Conservation (phyloP, 1,284 basidiomycete species). For the Moesziomyces globuligerus region DNA sequence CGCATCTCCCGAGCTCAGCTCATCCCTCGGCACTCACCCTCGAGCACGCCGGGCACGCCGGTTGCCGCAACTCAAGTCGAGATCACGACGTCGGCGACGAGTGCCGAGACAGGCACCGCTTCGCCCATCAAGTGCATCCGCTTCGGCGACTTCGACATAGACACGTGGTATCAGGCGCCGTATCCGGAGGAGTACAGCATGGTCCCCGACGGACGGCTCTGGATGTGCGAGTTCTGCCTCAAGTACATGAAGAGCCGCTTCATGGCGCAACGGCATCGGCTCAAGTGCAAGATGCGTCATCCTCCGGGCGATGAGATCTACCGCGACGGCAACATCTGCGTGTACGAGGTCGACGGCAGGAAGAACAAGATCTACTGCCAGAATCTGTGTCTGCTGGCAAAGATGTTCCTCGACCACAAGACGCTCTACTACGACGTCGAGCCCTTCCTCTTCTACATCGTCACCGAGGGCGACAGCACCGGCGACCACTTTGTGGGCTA, state of each 20-base stretch:
- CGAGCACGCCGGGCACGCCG: slow-evolving; percentile 18
- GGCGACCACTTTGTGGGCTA: slow-evolving; percentile 97
- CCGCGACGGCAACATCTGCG: slow-evolving; percentile 84
- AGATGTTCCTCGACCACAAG: slow-evolving; percentile 99
- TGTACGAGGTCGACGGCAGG: slow-evolving; percentile 97
- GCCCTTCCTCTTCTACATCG: slow-evolving; percentile 98
- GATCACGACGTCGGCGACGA: slow-evolving; percentile 37
- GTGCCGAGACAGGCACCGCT: slow-evolving; percentile 58
- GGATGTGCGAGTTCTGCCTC: slow-evolving; percentile 97
- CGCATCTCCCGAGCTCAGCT: slow-evolving; percentile 37
- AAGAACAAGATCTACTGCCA: slow-evolving; percentile 99
- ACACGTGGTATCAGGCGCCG: slow-evolving; percentile 98
- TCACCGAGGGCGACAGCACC: slow-evolving; percentile 87
- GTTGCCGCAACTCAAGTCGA: slow-evolving; percentile 29
- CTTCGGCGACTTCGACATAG: slow-evolving; percentile 93
- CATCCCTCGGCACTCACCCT: slow-evolving; percentile 19
- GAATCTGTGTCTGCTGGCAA: slow-evolving; percentile 96
- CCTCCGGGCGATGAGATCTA: slow-evolving; percentile 99
- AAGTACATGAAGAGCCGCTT: slow-evolving; percentile 98
- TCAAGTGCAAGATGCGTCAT: slow-evolving; percentile 90
- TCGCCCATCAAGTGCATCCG: slow-evolving; percentile 73
- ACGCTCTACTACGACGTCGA: slow-evolving; percentile 99
- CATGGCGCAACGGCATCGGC: slow-evolving; percentile 83
- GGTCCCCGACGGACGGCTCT: slow-evolving; percentile 89
- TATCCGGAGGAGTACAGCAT: slow-evolving; percentile 97